Evolutionary conservation across 2,329 filamentous ascomycete species (phyloP).

Genomic region (Trichoderma aggressivum): DNA sequence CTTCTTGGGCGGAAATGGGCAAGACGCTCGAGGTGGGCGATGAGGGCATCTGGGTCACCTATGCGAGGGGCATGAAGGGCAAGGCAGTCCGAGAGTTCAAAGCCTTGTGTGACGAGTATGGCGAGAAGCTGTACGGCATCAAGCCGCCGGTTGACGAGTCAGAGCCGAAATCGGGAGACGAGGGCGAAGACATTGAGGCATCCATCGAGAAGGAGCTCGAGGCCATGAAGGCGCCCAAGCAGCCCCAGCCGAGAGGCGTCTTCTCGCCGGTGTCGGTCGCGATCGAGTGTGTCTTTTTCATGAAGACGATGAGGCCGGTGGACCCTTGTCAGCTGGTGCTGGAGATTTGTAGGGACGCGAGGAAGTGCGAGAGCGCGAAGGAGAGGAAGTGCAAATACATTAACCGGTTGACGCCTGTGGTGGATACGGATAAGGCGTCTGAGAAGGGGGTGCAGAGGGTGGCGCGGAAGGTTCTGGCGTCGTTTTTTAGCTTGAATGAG

Average conservation of each 20-base stretch:
- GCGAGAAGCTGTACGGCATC: slow-evolving; percentile 58
- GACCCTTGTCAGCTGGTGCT: slow-evolving; percentile 54
- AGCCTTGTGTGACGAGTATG: slow-evolving; percentile 67
- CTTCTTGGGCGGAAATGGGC: slow-evolving; percentile 40
- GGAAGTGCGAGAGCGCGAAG: slow-evolving; percentile 38
- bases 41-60: slow-evolving; percentile 74
- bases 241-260: slow-evolving; percentile 42
- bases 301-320: slow-evolving; percentile 54
- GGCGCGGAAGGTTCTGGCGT: slow-evolving; percentile 58
- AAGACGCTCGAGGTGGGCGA: slow-evolving; percentile 62
- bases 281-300: slow-evolving; percentile 62
- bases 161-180: slow-evolving; percentile 23
- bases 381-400: slow-evolving; percentile 54
- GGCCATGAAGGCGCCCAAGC: slow-evolving; percentile 48
- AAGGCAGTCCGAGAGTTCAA: slow-evolving; percentile 67
- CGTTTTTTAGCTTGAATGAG: slow-evolving; percentile 55
- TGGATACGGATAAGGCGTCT: slow-evolving; percentile 60
- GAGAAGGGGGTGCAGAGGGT: slow-evolving; percentile 65
- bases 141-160: slow-evolving; percentile 32
- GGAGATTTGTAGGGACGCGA: slow-evolving; percentile 55
- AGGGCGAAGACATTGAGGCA: slow-evolving; percentile 37
- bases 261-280: slow-evolving; percentile 54
- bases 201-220: slow-evolving; percentile 70
- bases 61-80: slow-evolving; percentile 66
- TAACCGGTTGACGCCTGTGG: slow-evolving; percentile 55